A percentile compares a stretch with the other conserved stretches of the same genome.
phyloP scores from a whole-genome alignment of 2,329 filamentous ascomycete genomes.

The Nemania sp. region DNA sequence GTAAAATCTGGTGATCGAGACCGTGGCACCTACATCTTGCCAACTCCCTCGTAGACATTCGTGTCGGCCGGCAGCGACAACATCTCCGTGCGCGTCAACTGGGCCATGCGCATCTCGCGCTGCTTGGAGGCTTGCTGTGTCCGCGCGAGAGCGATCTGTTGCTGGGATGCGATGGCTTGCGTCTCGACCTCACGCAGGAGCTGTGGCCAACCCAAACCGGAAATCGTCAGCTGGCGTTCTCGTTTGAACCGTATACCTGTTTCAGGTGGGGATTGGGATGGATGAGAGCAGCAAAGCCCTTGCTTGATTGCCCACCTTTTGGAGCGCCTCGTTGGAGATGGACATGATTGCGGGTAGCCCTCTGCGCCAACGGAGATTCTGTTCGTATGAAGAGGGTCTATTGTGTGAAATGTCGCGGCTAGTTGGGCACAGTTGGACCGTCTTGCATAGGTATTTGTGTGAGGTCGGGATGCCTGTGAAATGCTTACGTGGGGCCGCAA shows the following conservation, averaged over 20 bases:
- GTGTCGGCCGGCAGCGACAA: conserved; percentile 74
- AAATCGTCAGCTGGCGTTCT: conserved; percentile 13
- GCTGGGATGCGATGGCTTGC: conserved; percentile 84
- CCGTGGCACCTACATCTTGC: conserved; percentile 81
- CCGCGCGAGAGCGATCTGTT: conserved; percentile 86
- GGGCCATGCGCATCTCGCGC: conserved; percentile 83
- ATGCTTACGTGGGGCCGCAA: background rate
- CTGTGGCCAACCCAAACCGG: conserved; percentile 49
- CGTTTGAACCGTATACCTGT: background rate
- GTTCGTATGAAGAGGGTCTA: background rate
- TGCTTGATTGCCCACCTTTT: conserved; percentile 69
- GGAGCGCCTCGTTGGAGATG: conserved; percentile 88
- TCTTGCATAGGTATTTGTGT: background rate
- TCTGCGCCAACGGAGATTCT: background rate
- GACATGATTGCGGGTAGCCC: conserved; percentile 64
- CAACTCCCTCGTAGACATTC: conserved; percentile 89
- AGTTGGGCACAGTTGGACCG: background rate
- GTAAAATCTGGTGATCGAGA: background rate
- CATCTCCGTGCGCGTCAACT: conserved; percentile 84
- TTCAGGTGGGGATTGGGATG: background rate
- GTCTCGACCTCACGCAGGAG: conserved; percentile 91
- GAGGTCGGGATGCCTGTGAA: background rate
- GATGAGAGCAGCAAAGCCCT: background rate
- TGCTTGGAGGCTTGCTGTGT: conserved; percentile 84
- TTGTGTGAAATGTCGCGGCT: background rate